Conservation (phyloP, 1,284 basidiomycete genomes). For the Malassezia vespertilionis region DNA sequence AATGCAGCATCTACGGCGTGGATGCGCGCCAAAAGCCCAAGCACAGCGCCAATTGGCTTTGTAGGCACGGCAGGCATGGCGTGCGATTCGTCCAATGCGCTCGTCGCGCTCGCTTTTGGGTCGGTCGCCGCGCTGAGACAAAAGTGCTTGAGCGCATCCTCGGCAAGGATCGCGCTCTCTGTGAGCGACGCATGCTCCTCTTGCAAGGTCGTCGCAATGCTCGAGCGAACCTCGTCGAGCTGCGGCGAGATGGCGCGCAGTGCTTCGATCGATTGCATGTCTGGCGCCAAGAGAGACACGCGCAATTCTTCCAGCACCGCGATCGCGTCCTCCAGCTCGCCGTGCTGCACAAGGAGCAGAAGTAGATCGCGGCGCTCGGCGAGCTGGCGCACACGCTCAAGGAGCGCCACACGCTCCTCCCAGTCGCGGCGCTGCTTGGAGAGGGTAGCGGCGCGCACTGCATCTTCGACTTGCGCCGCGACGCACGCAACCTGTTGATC, state of each 20-base stretch:
- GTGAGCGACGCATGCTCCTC: constrained; percentile 62
- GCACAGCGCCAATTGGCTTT: background rate
- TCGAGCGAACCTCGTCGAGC: constrained; percentile 27
- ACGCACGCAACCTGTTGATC: constrained; percentile 64
- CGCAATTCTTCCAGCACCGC: constrained; percentile 29
- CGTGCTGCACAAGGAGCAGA: constrained; percentile 30
- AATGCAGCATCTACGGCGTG: background rate
- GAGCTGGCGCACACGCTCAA: constrained; percentile 23
- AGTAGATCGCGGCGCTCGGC: constrained; percentile 33
- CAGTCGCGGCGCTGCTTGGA: constrained; percentile 29
- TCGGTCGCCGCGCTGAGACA: background rate
- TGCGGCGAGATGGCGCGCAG: constrained; percentile 23
- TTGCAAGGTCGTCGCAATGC: constrained; percentile 25
- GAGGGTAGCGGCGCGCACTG: constrained; percentile 21
- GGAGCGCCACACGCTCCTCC: constrained; percentile 19
- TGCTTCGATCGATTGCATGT: constrained; percentile 18
- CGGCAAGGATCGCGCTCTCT: constrained; percentile 59
- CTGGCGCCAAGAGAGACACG: constrained; percentile 2
- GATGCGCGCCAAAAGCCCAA: background rate
- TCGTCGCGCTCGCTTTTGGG: background rate
- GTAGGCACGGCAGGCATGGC: too few relatives aligned
- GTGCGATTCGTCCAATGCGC: too few relatives aligned
- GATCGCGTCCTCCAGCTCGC: constrained; percentile 40
- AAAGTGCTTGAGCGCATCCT: constrained; percentile 20
- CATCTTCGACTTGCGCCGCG: constrained; percentile 52